phyloP scores from a whole-genome alignment of 495 filamentous ascomycete species.

The Neurospora discreta region DNA sequence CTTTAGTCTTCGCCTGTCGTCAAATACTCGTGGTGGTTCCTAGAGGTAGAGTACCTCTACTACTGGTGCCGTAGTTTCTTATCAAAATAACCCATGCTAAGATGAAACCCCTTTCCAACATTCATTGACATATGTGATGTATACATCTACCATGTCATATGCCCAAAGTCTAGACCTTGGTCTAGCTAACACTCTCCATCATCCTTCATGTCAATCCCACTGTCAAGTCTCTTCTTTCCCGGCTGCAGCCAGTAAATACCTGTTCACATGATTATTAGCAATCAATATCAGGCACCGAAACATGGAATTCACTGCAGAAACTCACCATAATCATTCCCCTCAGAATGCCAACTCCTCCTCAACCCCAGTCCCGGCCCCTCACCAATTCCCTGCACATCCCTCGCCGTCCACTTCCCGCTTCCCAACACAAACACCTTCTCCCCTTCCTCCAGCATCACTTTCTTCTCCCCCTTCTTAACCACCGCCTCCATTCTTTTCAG shows the following conservation, averaged over 20 bases:
- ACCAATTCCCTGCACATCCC: not conserved
- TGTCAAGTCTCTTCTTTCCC: slow-evolving; percentile 1
- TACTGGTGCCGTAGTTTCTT: too few species aligned
- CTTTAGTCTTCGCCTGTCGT: not conserved
- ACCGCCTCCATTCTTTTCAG: not conserved
- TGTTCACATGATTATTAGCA: not conserved
- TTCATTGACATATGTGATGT: too few species aligned
- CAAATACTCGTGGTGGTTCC: too few species aligned
- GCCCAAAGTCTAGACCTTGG: not conserved
- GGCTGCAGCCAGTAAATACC: slow-evolving; percentile 9
- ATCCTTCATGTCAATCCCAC: slow-evolving; percentile 2
- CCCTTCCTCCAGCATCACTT: not conserved
- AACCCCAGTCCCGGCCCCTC: slow-evolving; percentile 1
- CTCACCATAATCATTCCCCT: slow-evolving; percentile 7
- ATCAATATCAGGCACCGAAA: too few species aligned
- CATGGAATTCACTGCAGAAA: too few species aligned
- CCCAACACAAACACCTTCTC: slow-evolving; percentile 2
- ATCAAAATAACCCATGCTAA: too few species aligned
- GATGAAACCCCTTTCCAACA: too few species aligned
- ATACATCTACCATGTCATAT: not conserved
- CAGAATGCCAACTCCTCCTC: not conserved
- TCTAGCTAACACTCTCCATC: not conserved
- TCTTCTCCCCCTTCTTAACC: not conserved
- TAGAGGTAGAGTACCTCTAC: too few species aligned
- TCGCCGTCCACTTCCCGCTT: slow-evolving; percentile 8